Percentiles rank a stretch among this genome's conserved stretches.
These are phyloP conservation scores for Solanum lycopersicoides DNA, from an alignment of 257 asterid genomes.

Conservation along the genomic window DNA sequence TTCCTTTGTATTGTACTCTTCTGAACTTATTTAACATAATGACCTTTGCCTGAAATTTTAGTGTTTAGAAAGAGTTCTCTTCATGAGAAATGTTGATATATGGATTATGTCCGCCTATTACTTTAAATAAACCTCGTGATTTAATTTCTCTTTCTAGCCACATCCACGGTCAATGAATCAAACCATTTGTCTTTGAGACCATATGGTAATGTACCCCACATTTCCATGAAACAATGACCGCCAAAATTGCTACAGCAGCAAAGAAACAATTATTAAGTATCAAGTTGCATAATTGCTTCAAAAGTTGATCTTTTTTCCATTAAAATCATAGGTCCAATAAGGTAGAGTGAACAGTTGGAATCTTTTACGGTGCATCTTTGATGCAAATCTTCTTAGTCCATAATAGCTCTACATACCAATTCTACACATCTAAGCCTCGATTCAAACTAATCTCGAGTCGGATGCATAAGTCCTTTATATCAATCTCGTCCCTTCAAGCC, in stretches of 20 bases:
- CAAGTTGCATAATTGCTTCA: background rate
- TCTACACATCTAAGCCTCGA: background rate
- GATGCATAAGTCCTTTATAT: background rate
- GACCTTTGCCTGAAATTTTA: background rate
- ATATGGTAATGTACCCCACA: background rate
- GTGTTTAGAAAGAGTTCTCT: background rate
- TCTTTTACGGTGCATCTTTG: background rate
- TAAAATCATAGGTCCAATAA: background rate
- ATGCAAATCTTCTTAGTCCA: background rate
- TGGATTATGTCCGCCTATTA: background rate
- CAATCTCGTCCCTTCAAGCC: background rate
- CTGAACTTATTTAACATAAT: background rate
- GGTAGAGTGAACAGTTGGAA: background rate
- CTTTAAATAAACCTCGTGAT: background rate
- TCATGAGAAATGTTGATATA: background rate
- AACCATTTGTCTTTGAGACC: background rate
- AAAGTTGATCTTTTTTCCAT: background rate
- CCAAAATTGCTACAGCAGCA: background rate
- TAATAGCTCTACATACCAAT: background rate
- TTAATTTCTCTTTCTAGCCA: background rate
- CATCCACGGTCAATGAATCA: background rate
- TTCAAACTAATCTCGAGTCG: background rate
- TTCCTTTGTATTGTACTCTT: background rate
- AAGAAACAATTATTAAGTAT: background rate
- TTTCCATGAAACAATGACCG: background rate